Evolutionary conservation across 108 stramenopile genomes (phyloP), one percentile per base, ranked within the genome.

Genomic region (Discostella stelligeroides): DNA sequence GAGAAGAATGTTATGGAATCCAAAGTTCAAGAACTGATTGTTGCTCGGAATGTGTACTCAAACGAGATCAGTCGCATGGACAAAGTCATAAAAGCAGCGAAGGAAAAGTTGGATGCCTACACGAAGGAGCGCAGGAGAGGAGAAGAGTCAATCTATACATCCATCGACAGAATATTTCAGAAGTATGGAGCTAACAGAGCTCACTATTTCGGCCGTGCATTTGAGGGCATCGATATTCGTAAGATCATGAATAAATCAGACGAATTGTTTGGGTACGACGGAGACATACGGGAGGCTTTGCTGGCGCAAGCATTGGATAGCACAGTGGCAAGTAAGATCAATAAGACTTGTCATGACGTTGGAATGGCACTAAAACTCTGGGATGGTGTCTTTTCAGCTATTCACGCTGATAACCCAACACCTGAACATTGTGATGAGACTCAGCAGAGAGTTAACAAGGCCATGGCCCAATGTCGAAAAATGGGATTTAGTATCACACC

Each of bases 401-500:
- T 49, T 49, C 48, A 49, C 23, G 20, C 48, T 23, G 4, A 18
- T 6, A 49, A 49, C 17, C 48, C n/a, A 8, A 49, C 48, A 7
- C 21, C 6, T 49, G 5, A 49, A 18, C 48, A 49, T 49, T 49
- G 48, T 18, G 23, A 6, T 23, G 48, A 18, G 2, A 49, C 48
- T 7, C 48, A 49, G 23, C 5, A 8, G 23, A 18, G n/a, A 49
- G 23, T 7, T 7, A 7, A 49, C 48, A 49, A 49, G 6, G 48
- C 48, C 20, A 49, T 49, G 48, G 7, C 7, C 3, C 48, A 49
- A 5, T 23, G 20, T 23, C 20, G 48, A 49, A 3, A 0, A 17
- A 49, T 70, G 57, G 69, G 69, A 45, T 60, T 50, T 7, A 60
- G 27, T 58, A 48, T 70, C 13, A 70, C 58, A 17, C 58, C 46